Conservation (phyloP, 768 basidiomycete species). For the Trametes coccinea region DNA sequence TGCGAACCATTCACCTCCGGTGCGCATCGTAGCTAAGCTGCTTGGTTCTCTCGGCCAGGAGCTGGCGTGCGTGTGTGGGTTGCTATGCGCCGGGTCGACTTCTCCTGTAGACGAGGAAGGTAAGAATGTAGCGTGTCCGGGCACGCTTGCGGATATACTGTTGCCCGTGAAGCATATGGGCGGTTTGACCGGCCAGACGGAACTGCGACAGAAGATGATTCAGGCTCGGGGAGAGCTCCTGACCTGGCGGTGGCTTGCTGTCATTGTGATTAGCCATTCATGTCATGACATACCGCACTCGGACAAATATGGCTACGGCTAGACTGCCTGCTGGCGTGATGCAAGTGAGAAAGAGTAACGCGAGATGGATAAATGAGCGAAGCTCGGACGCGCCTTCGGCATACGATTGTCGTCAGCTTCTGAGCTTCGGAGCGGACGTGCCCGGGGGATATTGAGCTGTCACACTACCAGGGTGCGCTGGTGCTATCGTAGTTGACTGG, state of each 20-base stretch:
- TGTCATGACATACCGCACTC: not conserved
- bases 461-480: not conserved
- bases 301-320: not conserved
- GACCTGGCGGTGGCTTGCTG: not conserved
- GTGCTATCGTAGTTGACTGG: not conserved
- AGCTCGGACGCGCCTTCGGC: not conserved
- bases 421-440: not conserved
- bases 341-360: not conserved
- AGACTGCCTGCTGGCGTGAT: not conserved
- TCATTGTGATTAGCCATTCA: not conserved
- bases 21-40: not conserved
- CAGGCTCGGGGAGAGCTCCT: not conserved
- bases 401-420: not conserved
- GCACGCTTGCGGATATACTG: too few relatives aligned
- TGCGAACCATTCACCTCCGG: not conserved
- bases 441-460: not conserved
- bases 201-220: not conserved
- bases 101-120: too few relatives aligned
- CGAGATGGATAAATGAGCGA: not conserved
- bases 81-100: too few relatives aligned
- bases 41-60: too few relatives aligned
- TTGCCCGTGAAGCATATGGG: too few relatives aligned
- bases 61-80: too few relatives aligned
- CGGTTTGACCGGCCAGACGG: not conserved
- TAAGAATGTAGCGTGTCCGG: too few relatives aligned